phyloP scores from a whole-genome alignment of 2,329 filamentous ascomycete genomes.

The Albophoma yamanashiensis region DNA sequence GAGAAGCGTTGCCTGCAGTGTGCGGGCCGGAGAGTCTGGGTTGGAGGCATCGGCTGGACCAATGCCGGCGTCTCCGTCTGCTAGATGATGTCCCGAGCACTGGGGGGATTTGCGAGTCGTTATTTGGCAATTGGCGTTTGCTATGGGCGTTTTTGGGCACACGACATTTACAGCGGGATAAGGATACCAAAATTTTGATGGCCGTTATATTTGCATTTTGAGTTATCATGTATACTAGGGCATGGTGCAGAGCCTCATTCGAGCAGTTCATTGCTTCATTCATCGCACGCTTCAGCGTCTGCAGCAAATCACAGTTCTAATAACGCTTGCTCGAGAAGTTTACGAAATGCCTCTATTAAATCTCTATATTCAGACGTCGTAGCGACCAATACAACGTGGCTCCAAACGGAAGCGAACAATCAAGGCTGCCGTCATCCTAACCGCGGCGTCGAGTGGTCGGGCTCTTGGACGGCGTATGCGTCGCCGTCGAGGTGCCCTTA shows the following conservation, averaged over 20 bases:
- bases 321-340: background rate
- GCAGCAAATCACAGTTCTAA: background rate
- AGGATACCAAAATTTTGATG: background rate
- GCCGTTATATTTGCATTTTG: background rate
- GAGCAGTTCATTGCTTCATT: background rate
- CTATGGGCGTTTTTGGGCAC: background rate
- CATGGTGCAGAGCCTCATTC: background rate
- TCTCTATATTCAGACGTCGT: background rate
- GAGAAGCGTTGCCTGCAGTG: slow-evolving; percentile 42
- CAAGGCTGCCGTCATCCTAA: slow-evolving; percentile 11
- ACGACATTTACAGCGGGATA: background rate
- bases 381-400: slow-evolving; percentile 3
- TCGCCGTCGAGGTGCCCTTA: slow-evolving; percentile 16
- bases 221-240: background rate
- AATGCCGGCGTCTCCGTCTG: slow-evolving; percentile 10
- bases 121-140: background rate
- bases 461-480: slow-evolving; percentile 28
- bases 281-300: background rate
- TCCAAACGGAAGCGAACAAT: background rate
- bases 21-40: slow-evolving; percentile 25
- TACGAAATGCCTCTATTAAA: background rate
- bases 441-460: slow-evolving; percentile 33
- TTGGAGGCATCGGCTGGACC: slow-evolving; percentile 9
- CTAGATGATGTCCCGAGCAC: slow-evolving; percentile 3
- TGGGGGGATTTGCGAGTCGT: background rate